Conservation (phyloP, 768 basidiomycete genomes). For the Tricholoma matsutake region DNA sequence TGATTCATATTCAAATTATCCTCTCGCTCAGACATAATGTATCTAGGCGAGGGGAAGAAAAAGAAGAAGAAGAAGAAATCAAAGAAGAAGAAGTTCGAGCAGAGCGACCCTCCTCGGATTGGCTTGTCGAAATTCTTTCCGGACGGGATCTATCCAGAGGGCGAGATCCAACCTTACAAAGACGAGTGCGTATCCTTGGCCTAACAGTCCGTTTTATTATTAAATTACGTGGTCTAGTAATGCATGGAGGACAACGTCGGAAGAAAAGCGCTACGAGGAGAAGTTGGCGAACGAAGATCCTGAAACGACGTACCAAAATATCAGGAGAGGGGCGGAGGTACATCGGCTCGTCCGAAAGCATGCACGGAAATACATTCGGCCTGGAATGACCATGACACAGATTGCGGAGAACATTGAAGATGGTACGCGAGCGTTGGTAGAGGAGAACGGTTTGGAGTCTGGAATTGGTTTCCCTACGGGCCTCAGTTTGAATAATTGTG, state of each 20-base stretch:
- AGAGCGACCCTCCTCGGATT: conserved; percentile 90
- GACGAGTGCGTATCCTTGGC: conserved; percentile 66
- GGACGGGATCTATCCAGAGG: conserved; percentile 84
- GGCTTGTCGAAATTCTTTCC: conserved; percentile 88
- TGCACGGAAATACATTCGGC: conserved; percentile 79
- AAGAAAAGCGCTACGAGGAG: conserved; percentile 87
- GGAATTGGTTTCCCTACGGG: conserved; percentile 98
- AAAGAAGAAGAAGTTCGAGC: conserved; percentile 78
- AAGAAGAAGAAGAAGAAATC: conserved; percentile 96
- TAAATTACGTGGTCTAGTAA: conserved; percentile 52
- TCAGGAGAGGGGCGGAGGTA: conserved; percentile 92
- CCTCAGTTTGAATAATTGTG: conserved; percentile 88
- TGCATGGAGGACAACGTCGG: conserved; percentile 82
- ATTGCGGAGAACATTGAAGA: conserved; percentile 94
- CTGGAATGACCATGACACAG: conserved; percentile 92
- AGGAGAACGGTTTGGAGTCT: conserved; percentile 80
- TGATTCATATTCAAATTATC: conserved; percentile 4
- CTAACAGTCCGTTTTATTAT: neutral
- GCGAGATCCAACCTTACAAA: conserved; percentile 88
- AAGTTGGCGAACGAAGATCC: conserved; percentile 75
- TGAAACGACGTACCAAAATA: conserved; percentile 80
- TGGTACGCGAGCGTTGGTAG: conserved; percentile 85
- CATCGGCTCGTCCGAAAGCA: conserved; percentile 88
- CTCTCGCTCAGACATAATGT: neutral
- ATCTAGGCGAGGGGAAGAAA: conserved; percentile 56